A percentile compares a stretch with the other conserved stretches of the same genome.
phyloP scores from a whole-genome alignment of 352 stramenopile genomes.

The Peronospora farinosa region DNA sequence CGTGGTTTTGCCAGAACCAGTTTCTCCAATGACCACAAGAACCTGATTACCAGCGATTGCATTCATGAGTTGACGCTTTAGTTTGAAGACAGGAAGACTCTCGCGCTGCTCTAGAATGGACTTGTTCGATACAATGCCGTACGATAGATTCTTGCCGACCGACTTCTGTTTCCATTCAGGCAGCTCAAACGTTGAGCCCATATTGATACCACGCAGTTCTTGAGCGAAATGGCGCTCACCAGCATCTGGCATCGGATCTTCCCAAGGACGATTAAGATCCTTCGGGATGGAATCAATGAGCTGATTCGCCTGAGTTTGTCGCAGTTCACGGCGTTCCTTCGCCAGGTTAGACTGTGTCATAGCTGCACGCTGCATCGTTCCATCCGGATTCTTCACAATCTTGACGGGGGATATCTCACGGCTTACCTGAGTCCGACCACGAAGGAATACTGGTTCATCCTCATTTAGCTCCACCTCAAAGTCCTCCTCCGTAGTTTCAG shows the following conservation, averaged over 20 bases:
- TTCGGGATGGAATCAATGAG: constrained; percentile 96
- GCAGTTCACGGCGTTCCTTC: constrained; percentile 96
- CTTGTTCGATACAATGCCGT: constrained; percentile 94
- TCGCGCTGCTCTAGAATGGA: constrained; percentile 96
- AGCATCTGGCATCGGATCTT: constrained; percentile 96
- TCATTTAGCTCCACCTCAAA: constrained; percentile 96
- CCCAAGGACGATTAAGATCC: constrained; percentile 97
- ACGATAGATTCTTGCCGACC: constrained; percentile 94
- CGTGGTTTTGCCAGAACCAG: constrained; percentile 97
- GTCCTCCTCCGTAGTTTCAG: constrained; percentile 78
- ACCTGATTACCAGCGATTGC: constrained; percentile 94
- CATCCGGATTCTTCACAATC: constrained; percentile 99
- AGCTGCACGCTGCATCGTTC: constrained; percentile 94
- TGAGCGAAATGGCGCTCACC: constrained; percentile 97
- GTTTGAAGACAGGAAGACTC: constrained; percentile 93
- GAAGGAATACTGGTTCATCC: constrained; percentile 94
- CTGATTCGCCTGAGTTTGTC: constrained; percentile 95
- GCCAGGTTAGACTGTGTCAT: constrained; percentile 95
- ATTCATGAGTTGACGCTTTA: constrained; percentile 94
- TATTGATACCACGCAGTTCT: constrained; percentile 91
- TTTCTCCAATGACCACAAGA: constrained; percentile 99
- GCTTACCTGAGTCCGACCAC: constrained; percentile 89
- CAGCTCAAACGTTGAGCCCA: constrained; percentile 84
- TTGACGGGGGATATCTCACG: constrained; percentile 92
- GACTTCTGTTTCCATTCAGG: constrained; percentile 98